Conservation (phyloP, 2,329 filamentous ascomycete species). For the Hypoxylon sp. region DNA sequence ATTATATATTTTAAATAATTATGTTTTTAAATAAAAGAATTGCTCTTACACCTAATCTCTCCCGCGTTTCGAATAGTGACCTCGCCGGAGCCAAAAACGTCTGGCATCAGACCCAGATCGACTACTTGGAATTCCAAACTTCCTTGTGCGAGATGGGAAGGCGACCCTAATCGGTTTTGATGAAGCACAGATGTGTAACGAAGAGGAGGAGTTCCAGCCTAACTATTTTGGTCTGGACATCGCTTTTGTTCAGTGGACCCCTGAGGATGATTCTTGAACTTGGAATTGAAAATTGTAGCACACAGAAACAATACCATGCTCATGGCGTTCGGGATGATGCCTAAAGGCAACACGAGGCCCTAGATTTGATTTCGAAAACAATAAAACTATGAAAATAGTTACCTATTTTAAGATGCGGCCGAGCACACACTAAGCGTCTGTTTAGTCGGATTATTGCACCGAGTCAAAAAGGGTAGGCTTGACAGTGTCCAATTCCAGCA, state of each 20-base stretch:
- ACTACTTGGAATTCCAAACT: constrained; percentile 46
- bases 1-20: no score
- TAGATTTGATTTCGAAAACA: no score
- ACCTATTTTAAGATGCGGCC: not conserved
- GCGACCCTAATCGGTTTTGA: constrained; percentile 55
- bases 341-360: no score
- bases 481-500: constrained; percentile 46
- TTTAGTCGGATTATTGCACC: not conserved
- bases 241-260: not conserved
- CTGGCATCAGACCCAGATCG: constrained; percentile 35
- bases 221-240: not conserved
- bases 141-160: constrained; percentile 52
- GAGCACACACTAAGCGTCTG: not conserved
- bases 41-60: constrained; percentile 24
- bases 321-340: no score
- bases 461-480: constrained; percentile 42
- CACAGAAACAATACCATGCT: no score
- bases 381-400: no score
- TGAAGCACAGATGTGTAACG: not conserved
- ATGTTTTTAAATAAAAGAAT: no score
- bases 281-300: no score
- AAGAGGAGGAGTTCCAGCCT: not conserved
- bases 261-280: not conserved
- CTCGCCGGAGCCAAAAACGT: constrained; percentile 26
- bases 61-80: not conserved